Evolutionary conservation across 2,329 filamentous ascomycete species (phyloP), one percentile per base, ranked within the genome.

Genomic region (Aspergillus arachidicola): DNA sequence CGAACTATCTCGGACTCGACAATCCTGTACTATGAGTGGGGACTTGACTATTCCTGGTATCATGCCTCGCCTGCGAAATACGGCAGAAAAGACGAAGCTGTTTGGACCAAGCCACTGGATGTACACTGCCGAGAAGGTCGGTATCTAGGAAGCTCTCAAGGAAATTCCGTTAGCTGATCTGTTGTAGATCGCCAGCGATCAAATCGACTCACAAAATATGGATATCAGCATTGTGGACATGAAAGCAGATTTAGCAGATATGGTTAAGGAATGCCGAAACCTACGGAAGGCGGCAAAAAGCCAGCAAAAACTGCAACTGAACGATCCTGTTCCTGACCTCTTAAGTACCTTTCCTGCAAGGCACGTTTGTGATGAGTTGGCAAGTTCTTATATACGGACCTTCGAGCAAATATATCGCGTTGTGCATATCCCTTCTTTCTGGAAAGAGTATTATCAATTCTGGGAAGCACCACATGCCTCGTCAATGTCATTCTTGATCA

Each of bases 371-470:
- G 65, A 74, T 51, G 61, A 72, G 32, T 60, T 74, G 5, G 66
- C 72, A 3, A 63, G 67, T 11, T 61, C 68, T 55, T 74, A 73
- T 45, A 43, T 74, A 19, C 65, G 71, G 21, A 74, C 70, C 3
- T 72, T 78, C 41, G 76, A 76, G 54, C 62, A 71, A 14, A 68
- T 72, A 9, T 75, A 76, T 59, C 71, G 74, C 41, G 69, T 79
- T 1, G 28, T 78, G 9, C 76, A 79, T 65, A 36, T 74, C 10
- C 76, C 76, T 4, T 69, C 71, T 2, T 79, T 79, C 59, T 70
- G 68, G 63, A 61, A 60, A 23, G 73, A 78, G 28, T 78, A 78
- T 48, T 46, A 69, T 11, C 45, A 56, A 16, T 75, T 74, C 41
- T 73, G 71, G 72, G 62, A 63, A 64, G 65, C 75, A 23, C 69